Percentiles rank a stretch among this genome's conserved stretches.
These are phyloP conservation scores for Tetrapisispora pingtungensis DNA, from an alignment of 805 yeast species.

Conservation along the genomic window DNA sequence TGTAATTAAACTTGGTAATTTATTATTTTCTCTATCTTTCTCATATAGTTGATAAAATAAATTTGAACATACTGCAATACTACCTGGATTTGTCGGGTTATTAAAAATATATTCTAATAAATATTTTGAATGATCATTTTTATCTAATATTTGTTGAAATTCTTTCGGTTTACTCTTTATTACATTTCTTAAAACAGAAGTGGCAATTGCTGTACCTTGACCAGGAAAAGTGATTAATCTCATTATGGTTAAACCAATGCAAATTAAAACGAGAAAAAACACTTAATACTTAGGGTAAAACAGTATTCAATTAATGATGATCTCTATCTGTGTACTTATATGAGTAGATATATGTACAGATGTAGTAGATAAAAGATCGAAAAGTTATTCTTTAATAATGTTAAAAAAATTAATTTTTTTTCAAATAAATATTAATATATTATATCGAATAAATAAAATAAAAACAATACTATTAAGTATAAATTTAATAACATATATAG, in stretches of 20 bases:
- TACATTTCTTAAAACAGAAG: constrained; percentile 18
- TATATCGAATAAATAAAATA: too few relatives aligned
- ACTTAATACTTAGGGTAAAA: too few relatives aligned
- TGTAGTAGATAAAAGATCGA: too few relatives aligned
- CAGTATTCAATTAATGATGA: too few relatives aligned
- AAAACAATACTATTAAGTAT: too few relatives aligned
- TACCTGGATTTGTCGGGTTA: constrained; percentile 25
- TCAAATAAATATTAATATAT: too few relatives aligned
- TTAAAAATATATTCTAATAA: constrained; percentile 15
- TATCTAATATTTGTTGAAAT: constrained; percentile 11
- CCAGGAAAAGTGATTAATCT: constrained; percentile 28
- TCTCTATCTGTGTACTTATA: too few relatives aligned
- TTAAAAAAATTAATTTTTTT: too few relatives aligned
- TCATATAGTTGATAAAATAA: constrained; percentile 8
- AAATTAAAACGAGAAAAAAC: too few relatives aligned
- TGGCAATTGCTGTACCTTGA: constrained; percentile 27
- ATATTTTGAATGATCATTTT: constrained; percentile 16
- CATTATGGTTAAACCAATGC: constrained; percentile 6
- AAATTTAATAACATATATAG: too few relatives aligned
- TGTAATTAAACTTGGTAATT: not conserved
- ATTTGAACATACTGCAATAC: constrained; percentile 27
- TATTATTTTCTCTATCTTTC: not conserved
- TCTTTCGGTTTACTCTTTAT: constrained; percentile 16
- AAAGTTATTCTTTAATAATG: too few relatives aligned
- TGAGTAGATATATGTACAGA: too few relatives aligned